Conservation (phyloP, 2,329 filamentous ascomycete species). For the Monilinia laxa region DNA sequence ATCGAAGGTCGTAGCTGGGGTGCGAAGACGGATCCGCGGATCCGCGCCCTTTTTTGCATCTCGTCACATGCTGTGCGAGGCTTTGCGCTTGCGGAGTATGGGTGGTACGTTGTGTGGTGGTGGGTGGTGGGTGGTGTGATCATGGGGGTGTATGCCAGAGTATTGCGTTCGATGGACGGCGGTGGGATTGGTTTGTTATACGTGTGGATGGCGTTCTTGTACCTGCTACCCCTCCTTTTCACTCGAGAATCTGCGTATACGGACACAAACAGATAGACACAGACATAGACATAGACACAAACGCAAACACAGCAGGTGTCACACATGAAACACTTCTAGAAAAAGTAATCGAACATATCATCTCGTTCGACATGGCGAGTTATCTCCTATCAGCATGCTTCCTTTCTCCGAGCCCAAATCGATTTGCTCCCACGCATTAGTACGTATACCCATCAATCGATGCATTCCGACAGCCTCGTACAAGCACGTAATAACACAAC, state of each 20-base stretch:
- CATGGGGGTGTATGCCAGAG: neutral
- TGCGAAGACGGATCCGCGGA: too few species aligned
- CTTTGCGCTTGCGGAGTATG: too few species aligned
- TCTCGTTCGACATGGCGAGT: neutral
- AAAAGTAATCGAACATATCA: neutral
- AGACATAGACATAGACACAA: neutral
- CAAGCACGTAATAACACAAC: slow-evolving; percentile 4
- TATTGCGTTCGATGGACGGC: neutral
- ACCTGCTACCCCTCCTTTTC: neutral
- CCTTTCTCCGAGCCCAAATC: neutral
- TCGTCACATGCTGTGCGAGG: too few species aligned
- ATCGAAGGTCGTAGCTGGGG: too few species aligned
- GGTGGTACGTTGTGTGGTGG: too few species aligned
- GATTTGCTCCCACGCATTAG: neutral
- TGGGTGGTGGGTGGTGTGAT: neutral
- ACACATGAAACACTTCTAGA: neutral
- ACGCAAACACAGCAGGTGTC: neutral
- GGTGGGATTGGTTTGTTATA: neutral
- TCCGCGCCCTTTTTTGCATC: too few species aligned
- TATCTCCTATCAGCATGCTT: neutral
- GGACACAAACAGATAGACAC: too few species aligned
- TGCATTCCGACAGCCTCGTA: too few species aligned
- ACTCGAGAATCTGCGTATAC: too few species aligned
- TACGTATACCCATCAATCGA: too few species aligned
- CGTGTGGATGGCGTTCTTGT: neutral